Evolutionary conservation across 495 filamentous ascomycete species (phyloP), one percentile per base, ranked within the genome.

Genomic region (Jackrogersella minutella): DNA sequence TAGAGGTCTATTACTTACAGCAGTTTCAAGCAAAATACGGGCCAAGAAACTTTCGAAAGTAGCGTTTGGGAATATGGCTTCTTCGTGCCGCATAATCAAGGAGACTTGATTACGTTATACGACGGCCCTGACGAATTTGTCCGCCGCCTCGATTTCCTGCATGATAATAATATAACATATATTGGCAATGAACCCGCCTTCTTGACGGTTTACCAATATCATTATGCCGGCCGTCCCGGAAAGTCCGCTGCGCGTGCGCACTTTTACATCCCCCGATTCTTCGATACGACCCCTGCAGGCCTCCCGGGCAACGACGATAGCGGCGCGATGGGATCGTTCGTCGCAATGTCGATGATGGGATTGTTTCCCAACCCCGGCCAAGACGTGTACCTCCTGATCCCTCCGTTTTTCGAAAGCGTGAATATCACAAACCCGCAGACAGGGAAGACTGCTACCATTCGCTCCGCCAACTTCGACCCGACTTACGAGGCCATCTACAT

Each of bases 341-440:
- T 87, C 1, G 87, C 86, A 1, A 83, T 91, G 16, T 81, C 84
- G 47, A 91, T 90, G 88, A 84, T 91, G 72, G 90, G 90, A 2
- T 73, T 92, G 0, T 93, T 90, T 75, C 90, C 90, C 0, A 88
- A 90, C 21, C 86, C 88, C 0, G 90, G 90, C 4, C 89, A 92
- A 69, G 76, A 91, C 67, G 88, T 92, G 0, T 92, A 93, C 58
- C 79, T 93, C 5, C 90, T 92, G 52, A 89, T 77, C 5, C 79
- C 87, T 3, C 87, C 87, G 0, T 90, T 83, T 69, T 92, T 92
- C 72, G 84, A 87, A 69, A 75, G 80, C 47, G 80, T 91, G 7
- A 89, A 84, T 61, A 81, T 91, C 37, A 87, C 79, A 5, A 84
- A 84, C 53, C 85, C 85, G 2, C 39, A 87, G 1, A 92, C 89